These are phyloP conservation scores for Podospora tetraspora DNA, from an alignment of 495 filamentous ascomycete genomes.

Conservation along the genomic window DNA sequence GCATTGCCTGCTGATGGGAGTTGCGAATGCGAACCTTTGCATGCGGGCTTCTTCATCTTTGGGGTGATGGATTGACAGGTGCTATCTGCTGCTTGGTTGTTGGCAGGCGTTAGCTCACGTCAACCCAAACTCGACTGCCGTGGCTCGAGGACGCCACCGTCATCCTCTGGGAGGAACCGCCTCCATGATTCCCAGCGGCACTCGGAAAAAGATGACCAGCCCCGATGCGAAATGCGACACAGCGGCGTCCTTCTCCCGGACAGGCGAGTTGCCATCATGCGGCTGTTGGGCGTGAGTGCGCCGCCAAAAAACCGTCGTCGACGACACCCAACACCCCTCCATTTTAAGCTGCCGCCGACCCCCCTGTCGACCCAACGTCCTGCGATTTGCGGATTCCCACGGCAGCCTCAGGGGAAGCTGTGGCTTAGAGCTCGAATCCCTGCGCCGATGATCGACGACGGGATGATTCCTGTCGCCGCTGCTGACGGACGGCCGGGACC, in stretches of 20 bases:
- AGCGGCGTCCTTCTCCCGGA: not conserved
- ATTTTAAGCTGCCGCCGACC: slow-evolving; percentile 14
- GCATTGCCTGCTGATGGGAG: not conserved
- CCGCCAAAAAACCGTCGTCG: not conserved
- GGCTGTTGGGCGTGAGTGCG: not conserved
- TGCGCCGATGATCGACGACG: slow-evolving; percentile 6
- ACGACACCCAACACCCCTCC: slow-evolving; percentile 2
- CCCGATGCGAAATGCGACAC: not conserved
- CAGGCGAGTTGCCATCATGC: not conserved
- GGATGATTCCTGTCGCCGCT: not conserved
- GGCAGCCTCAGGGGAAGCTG: slow-evolving; percentile 4
- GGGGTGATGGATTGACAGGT: not conserved
- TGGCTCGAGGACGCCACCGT: not conserved
- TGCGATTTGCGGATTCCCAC: slow-evolving; percentile 8
- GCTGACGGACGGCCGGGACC: not conserved
- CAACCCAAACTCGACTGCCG: not conserved
- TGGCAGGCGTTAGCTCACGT: not conserved
- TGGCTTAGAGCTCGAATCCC: slow-evolving; percentile 9
- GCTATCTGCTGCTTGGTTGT: not conserved
- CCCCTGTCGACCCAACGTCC: slow-evolving; percentile 4
- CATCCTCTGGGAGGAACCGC: not conserved
- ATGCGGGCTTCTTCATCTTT: not conserved
- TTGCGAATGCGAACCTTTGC: not conserved
- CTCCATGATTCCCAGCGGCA: not conserved
- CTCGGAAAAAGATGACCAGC: not conserved